These are phyloP conservation scores for Lipomyces lipofer DNA, from an alignment of 805 yeast genomes.

Conservation along the genomic window DNA sequence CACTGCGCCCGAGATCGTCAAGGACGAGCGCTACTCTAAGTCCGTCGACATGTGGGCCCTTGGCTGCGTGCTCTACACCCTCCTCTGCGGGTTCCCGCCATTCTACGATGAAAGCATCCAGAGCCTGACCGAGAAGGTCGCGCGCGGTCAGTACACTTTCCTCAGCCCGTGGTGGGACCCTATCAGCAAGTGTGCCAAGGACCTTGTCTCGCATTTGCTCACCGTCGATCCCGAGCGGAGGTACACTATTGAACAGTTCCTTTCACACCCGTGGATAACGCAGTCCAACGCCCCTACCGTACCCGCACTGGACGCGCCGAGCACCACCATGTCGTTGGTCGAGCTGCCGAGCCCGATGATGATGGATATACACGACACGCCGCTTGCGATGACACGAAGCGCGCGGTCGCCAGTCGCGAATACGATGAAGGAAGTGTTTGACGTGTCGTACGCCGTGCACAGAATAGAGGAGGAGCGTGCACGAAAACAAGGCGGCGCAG, in stretches of 20 bases:
- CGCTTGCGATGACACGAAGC: constrained; percentile 16
- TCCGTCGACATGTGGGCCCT: constrained; percentile 99
- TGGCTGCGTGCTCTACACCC: constrained; percentile 92
- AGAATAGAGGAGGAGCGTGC: constrained; percentile 69
- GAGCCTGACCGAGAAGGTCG: constrained; percentile 71
- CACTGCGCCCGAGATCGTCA: constrained; percentile 97
- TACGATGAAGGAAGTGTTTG: constrained; percentile 82
- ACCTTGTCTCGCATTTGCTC: constrained; percentile 63
- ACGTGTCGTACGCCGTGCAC: constrained; percentile 81
- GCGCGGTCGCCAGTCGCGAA: constrained; percentile 60
- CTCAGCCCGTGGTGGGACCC: constrained; percentile 91
- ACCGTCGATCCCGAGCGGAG: constrained; percentile 70
- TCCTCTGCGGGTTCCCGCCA: constrained; percentile 97
- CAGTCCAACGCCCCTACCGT: constrained; percentile 37
- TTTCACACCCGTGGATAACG: constrained; percentile 75
- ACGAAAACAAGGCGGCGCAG: constrained; percentile 33
- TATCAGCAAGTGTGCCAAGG: constrained; percentile 65
- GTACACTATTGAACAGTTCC: constrained; percentile 69
- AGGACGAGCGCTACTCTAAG: constrained; percentile 87
- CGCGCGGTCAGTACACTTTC: constrained; percentile 75
- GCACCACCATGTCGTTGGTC: not conserved
- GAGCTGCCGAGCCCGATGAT: constrained; percentile 20
- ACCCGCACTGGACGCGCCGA: constrained; percentile 32
- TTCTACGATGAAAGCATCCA: constrained; percentile 85
- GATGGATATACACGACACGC: constrained; percentile 29